phyloP scores from a whole-genome alignment of 345 rosid genomes.

The Microcos paniculata region DNA sequence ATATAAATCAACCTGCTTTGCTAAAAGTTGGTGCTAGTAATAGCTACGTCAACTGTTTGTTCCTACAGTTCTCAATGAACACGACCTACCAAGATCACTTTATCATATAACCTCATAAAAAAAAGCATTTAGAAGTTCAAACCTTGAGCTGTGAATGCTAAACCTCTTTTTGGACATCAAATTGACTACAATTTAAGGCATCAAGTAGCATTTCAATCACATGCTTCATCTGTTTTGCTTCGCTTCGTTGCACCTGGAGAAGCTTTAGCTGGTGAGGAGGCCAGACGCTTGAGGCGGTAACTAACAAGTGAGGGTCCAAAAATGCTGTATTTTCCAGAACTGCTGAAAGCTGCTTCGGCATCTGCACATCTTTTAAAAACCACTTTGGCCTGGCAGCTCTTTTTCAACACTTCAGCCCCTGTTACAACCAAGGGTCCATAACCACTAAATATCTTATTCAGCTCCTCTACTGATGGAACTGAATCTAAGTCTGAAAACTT shows the following conservation, averaged over 20 bases:
- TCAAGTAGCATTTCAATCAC: conserved; percentile 16
- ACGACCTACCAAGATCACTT: neutral
- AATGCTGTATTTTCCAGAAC: conserved; percentile 55
- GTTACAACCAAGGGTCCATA: conserved; percentile 47
- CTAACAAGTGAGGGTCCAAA: conserved; percentile 66
- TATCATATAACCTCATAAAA: neutral
- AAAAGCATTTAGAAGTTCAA: conserved; percentile 6
- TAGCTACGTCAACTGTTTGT: conserved; percentile 14
- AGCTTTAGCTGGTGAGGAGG: conserved; percentile 17
- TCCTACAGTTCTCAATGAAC: conserved; percentile 7
- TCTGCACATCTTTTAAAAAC: conserved; percentile 50
- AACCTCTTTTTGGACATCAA: neutral
- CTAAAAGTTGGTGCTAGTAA: neutral
- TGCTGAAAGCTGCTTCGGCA: conserved; percentile 65
- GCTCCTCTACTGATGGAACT: conserved; percentile 40
- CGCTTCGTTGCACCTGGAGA: conserved; percentile 21
- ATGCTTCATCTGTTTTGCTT: conserved; percentile 12
- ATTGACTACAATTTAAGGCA: neutral
- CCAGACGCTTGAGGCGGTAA: conserved; percentile 44
- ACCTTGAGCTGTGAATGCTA: neutral
- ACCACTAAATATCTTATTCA: conserved; percentile 55
- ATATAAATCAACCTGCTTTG: neutral
- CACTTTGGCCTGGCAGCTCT: conserved; percentile 53
- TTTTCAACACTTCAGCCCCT: conserved; percentile 46
- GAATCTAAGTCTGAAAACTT: conserved; percentile 47